These are phyloP conservation scores for Hura crepitans DNA, from an alignment of 441 rosid species.

Conservation along the genomic window DNA sequence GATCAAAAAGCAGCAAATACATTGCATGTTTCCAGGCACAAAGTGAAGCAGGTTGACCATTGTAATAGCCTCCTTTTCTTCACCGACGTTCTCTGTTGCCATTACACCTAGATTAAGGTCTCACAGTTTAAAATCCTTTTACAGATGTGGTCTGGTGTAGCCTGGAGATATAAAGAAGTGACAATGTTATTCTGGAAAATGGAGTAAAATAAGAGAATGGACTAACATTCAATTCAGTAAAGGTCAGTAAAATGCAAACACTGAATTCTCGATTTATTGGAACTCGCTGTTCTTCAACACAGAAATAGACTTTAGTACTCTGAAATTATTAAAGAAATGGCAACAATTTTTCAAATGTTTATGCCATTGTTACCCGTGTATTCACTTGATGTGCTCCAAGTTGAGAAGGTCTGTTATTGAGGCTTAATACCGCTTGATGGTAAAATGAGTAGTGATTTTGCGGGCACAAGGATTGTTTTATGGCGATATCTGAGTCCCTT, in stretches of 20 bases:
- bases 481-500: background rate
- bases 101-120: background rate
- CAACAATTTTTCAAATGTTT: background rate
- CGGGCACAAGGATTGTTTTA: background rate
- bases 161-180: constrained; percentile 15
- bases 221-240: constrained; percentile 12
- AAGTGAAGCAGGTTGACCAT: constrained; percentile 19
- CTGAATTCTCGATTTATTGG: background rate
- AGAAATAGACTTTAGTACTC: background rate
- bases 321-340: constrained; percentile 5
- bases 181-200: constrained; percentile 3
- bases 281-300: constrained; percentile 10
- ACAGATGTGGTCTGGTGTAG: constrained; percentile 19
- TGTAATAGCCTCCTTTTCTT: background rate
- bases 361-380: background rate
- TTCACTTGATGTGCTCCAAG: background rate
- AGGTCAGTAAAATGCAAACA: constrained; percentile 18
- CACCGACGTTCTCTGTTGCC: background rate
- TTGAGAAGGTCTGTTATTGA: background rate
- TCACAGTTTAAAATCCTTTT: background rate
- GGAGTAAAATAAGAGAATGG: constrained; percentile 10
- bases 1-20: constrained; percentile 18
- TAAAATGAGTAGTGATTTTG: background rate
- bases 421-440: background rate
- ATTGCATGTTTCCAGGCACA: constrained; percentile 1